phyloP scores from a whole-genome alignment of 257 asterid species.

The Primulina eburnea region DNA sequence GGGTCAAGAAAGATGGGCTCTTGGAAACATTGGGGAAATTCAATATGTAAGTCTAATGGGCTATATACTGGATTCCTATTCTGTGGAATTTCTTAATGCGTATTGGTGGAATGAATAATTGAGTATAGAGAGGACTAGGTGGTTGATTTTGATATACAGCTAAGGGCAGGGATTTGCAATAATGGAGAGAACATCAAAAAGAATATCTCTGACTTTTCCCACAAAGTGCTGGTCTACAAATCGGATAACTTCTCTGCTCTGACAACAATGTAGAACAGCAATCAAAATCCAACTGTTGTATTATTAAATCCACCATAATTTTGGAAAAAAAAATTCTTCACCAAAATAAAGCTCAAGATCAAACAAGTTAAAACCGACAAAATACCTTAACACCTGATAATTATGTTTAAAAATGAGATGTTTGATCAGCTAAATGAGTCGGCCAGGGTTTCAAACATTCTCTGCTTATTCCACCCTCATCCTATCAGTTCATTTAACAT shows the following conservation, averaged over 20 bases:
- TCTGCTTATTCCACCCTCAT: too few relatives aligned
- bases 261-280: slow-evolving; percentile 12
- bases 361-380: slow-evolving; percentile 3
- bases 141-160: slow-evolving; percentile 17
- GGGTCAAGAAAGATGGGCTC: slow-evolving; percentile 16
- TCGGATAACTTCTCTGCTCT: slow-evolving; percentile 18
- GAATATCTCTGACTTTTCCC: slow-evolving; percentile 9
- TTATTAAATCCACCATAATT: background rate
- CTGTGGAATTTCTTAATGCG: background rate
- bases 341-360: background rate
- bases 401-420: background rate
- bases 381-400: background rate
- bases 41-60: background rate
- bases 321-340: background rate
- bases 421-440: background rate
- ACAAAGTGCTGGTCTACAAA: slow-evolving; percentile 6
- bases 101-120: background rate
- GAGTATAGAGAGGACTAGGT: slow-evolving; percentile 4
- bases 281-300: slow-evolving; percentile 22
- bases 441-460: too few relatives aligned
- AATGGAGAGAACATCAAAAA: slow-evolving; percentile 51
- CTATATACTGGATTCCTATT: background rate
- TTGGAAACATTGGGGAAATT: background rate
- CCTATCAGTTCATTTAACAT: too few relatives aligned
- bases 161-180: slow-evolving; percentile 29